phyloP scores from a whole-genome alignment of 257 asterid genomes.

The Gardenia jasminoides region DNA sequence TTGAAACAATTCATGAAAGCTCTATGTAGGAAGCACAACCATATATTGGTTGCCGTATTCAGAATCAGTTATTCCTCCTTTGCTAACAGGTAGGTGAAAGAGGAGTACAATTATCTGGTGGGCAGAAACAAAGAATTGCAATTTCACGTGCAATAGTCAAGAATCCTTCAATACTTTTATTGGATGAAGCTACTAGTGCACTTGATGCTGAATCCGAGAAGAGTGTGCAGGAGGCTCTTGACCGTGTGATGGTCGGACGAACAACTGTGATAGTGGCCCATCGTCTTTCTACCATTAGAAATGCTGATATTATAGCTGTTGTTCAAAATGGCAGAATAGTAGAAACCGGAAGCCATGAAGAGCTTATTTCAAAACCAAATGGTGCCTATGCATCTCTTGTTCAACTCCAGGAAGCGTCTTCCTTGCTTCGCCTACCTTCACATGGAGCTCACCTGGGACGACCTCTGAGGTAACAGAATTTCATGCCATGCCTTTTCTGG shows the following conservation, averaged over 20 bases:
- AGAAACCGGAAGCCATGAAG: conserved; percentile 90
- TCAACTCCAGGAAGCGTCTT: conserved; percentile 79
- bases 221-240: conserved; percentile 97
- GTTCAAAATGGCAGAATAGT: conserved; percentile 75
- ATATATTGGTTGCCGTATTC: neutral
- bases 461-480: conserved; percentile 54
- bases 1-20: neutral
- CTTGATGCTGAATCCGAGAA: conserved; percentile 96
- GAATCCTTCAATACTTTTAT: conserved; percentile 75
- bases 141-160: conserved; percentile 90
- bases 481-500: neutral
- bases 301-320: conserved; percentile 84
- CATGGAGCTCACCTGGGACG: conserved; percentile 56
- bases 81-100: conserved; percentile 90
- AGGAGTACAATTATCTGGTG: conserved; percentile 97
- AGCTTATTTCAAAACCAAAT: conserved; percentile 70
- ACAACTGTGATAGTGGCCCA: conserved; percentile 90
- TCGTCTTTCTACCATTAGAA: conserved; percentile 84
- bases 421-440: conserved; percentile 63
- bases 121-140: conserved; percentile 93
- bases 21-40: neutral
- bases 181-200: conserved; percentile 98
- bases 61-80: too few species aligned
- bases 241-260: conserved; percentile 92
- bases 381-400: conserved; percentile 84